Evolutionary conservation across 352 stramenopile species (phyloP).

Genomic region (Globisporangium alternatum): DNA sequence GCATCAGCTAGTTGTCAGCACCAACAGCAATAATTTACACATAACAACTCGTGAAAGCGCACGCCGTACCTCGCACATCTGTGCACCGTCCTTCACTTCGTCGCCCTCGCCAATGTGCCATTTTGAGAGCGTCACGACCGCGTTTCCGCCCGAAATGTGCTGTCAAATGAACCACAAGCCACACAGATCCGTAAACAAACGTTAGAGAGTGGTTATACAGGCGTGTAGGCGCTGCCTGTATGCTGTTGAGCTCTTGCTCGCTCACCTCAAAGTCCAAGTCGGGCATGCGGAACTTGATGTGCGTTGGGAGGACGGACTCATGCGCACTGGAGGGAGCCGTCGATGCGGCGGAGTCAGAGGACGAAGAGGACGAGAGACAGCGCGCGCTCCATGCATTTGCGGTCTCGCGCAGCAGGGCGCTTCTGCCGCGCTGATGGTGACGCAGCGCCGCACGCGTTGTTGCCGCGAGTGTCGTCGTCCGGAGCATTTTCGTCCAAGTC

Average conservation of each 20-base stretch:
- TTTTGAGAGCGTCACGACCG: constrained; percentile 67
- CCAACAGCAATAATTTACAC: background rate
- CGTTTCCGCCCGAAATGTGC: constrained; percentile 53
- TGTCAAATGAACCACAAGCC: constrained; percentile 12
- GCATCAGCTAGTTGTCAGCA: background rate
- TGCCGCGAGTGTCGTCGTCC: background rate
- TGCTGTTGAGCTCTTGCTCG: background rate
- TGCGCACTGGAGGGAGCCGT: background rate
- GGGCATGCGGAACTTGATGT: constrained; percentile 88
- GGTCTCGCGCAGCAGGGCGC: background rate
- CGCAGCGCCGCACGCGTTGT: constrained; percentile 6
- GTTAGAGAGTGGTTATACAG: background rate
- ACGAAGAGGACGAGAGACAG: constrained; percentile 10
- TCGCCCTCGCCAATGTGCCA: constrained; percentile 71
- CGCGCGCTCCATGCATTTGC: background rate
- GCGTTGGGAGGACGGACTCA: constrained; percentile 38
- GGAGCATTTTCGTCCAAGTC: constrained; percentile 13
- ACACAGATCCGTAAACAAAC: background rate
- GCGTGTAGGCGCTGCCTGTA: too few relatives aligned
- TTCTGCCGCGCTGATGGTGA: background rate
- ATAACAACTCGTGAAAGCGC: background rate
- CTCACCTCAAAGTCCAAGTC: constrained; percentile 82
- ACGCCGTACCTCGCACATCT: constrained; percentile 67
- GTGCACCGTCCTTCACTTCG: constrained; percentile 55
- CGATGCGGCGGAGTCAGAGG: background rate